Base-by-base conservation (phyloP, 306 rosid species). In the Urtica urens region DNA sequence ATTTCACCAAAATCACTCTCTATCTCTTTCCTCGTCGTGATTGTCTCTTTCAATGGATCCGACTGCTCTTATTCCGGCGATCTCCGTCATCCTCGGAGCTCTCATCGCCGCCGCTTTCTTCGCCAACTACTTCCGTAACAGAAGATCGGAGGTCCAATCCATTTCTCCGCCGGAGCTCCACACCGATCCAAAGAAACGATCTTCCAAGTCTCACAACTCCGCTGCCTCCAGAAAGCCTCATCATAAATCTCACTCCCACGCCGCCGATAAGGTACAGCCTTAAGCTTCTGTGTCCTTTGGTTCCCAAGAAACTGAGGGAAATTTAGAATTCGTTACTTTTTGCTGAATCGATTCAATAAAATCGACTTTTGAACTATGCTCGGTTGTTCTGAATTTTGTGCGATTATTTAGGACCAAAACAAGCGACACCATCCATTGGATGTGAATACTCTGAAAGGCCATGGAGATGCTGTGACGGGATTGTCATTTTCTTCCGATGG, bases 391-490 rank as follows among this genome's bases (percentile, higher is more conserved):
- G 41, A 47, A n/a, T n/a, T n/a, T n/a, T 22, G 13, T 46, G 62
- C 26, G 68, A 67, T 62, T 10, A 10, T 16, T 30, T 31, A 87
- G 96, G 96, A 90, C 62, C 97, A 74, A 64, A 75, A 49, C 82
- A 90, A 79, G 80, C 75, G 81, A 23, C 99, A 92, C 59, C 99
- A 92, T 74, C 87, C 86, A 1, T 73, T 92, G 75, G 99, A 92
- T 78, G 67, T 92, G 79, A 92, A 92, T 62, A 85, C 99, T 28
- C 54, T 92, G 87, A 92, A 92, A 71, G 99, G 99, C 46, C 99
- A 92, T 18, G 94, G 88, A 38, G 99, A 92, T 57, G 65, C 81
- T 1, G 96, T 92, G 16, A 76, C 87, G 6, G 87, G 96, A 46
- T 38, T 85, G 42, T 73, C 87, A 64, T 92, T 92, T 70, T 82